Evolutionary conservation across 2,329 filamentous ascomycete species (phyloP), one percentile per base, ranked within the genome.

Genomic region (Fusarium begoniae): DNA sequence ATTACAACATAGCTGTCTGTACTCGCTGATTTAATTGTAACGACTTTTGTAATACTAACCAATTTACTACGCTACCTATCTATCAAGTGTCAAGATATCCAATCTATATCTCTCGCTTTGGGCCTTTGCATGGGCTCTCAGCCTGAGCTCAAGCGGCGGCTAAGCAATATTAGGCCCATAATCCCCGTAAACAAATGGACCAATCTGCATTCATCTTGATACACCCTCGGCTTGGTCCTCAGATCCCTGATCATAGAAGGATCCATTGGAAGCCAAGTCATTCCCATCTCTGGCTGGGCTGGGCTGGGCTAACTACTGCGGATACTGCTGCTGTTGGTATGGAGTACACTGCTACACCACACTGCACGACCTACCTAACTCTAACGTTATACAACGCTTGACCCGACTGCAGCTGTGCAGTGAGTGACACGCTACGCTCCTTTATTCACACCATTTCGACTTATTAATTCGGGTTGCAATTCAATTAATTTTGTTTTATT

Each of bases 161-260:
- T 73, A 74, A 66, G 66, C 71, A 74, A 73, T 67, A 73, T 70
- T 68, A 48, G 70, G 48, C 35, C 70, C 57, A 67, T 63, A 57
- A 51, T 68, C 71, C 71, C 71, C 71, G 55, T 73, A 68, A 67
- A 44, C 66, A 57, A 63, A 55, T 43, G 53, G 61, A 55, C 71
- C 71, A 73, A 73, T 73, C 71, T 70, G 70, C 71, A 63, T 74
- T 60, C 67, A 62, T 68, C 61, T 53, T 71, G 66, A 45, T 32
- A 61, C 65, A 66, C 65, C 58, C 70, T 69, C 55, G 64, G 63
- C 57, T 70, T 65, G 65, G 44, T 43, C 72, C 50, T 38, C 60
- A 53, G 35, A 59, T 69, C 70, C 68, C 63, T 71, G 63, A 67
- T 51, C 56, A 66, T 43, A 73, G 70, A 73, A 62, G 68, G 59